Evolutionary conservation across 108 stramenopile species (phyloP), one percentile per base, ranked within the genome.

Genomic region (Nitzschia putrida): DNA sequence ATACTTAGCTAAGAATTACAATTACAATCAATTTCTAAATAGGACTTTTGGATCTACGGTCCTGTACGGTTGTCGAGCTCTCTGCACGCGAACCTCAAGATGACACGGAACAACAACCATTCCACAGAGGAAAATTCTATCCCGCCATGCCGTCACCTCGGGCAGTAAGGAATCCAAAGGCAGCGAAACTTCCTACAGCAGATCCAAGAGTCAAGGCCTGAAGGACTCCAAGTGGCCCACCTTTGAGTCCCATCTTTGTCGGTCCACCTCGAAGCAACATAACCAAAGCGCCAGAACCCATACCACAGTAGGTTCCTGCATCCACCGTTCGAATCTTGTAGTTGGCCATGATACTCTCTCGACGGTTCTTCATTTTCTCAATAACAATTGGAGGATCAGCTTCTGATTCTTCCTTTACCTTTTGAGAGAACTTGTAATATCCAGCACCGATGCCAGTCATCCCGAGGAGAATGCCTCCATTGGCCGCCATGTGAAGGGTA

Each of bases 281-380:
- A 6, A 25, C 22, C 16, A 55, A 22, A 8, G 54, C 54, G 2
- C 54, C 54, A 2, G 24, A 25, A 16, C 16, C 13, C 12, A 24
- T 24, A 7, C 54, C 54, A 24, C 16, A 13, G 8, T 55, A 55
- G 1, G 54, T 55, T 24, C 54, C 54, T 13, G 54, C 54, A 55
- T 55, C 54, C 18, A 55, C 12, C 1, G 54, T 13, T 55, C 54
- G 54, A 25, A 55, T 55, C 54, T 25, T 55, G 54, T 22, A 25
- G 24, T 55, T 55, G 54, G 54, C 22, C 21, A 22, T 22, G 22
- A 55, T 55, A 13, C 22, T 55, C 23, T 55, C 22, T 7, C 23
- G 54, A 6, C 54, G 54, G 16, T 55, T 22, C 23, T 21, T 13
- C 23, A 55, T 55, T 22, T 25, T 25, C 22, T 55, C 13, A 25